A percentile compares a stretch with the other conserved stretches of the same genome.
Conservation (phyloP, 495 filamentous ascomycete species). For the Chaetomium cochliodes region DNA sequence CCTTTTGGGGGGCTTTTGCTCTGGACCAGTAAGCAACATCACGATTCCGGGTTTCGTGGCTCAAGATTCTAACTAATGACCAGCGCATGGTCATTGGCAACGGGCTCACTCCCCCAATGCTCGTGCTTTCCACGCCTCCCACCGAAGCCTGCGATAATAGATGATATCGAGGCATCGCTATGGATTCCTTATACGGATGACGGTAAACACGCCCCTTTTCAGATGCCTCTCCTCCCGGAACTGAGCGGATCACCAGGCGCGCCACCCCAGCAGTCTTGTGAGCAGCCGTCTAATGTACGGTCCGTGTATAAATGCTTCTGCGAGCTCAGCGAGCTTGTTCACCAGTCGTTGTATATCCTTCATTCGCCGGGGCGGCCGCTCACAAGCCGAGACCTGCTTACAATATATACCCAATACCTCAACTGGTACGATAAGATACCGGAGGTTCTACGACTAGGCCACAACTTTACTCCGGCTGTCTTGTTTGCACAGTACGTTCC, state of each 20-base stretch:
- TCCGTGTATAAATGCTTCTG: slow-evolving; percentile 62
- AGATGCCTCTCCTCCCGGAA: slow-evolving; percentile 5
- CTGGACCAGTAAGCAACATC: slow-evolving; percentile 61
- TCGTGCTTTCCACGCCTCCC: slow-evolving; percentile 56
- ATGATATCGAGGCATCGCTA: slow-evolving; percentile 51
- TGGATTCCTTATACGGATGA: slow-evolving; percentile 62
- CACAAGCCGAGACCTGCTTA: slow-evolving; percentile 56
- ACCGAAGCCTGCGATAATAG: slow-evolving; percentile 56
- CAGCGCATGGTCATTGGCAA: slow-evolving; percentile 63
- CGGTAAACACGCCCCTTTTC: slow-evolving; percentile 38
- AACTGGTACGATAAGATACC: slow-evolving; percentile 65
- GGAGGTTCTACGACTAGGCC: slow-evolving; percentile 53
- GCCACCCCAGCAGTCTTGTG: slow-evolving; percentile 49
- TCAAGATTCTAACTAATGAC: slow-evolving; percentile 4
- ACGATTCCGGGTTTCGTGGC: neutral
- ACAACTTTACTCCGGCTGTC: slow-evolving; percentile 59
- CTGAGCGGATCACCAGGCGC: slow-evolving; percentile 37
- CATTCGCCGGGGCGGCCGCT: slow-evolving; percentile 60
- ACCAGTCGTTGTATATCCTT: slow-evolving; percentile 61
- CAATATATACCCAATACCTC: slow-evolving; percentile 57
- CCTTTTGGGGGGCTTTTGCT: slow-evolving; percentile 70
- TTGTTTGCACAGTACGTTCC: slow-evolving; percentile 62
- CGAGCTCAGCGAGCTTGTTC: slow-evolving; percentile 65
- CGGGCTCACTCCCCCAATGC: slow-evolving; percentile 62
- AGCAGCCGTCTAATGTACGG: slow-evolving; percentile 55